Conservation (phyloP, 139 green algal species). For the Micromonas commoda region DNA sequence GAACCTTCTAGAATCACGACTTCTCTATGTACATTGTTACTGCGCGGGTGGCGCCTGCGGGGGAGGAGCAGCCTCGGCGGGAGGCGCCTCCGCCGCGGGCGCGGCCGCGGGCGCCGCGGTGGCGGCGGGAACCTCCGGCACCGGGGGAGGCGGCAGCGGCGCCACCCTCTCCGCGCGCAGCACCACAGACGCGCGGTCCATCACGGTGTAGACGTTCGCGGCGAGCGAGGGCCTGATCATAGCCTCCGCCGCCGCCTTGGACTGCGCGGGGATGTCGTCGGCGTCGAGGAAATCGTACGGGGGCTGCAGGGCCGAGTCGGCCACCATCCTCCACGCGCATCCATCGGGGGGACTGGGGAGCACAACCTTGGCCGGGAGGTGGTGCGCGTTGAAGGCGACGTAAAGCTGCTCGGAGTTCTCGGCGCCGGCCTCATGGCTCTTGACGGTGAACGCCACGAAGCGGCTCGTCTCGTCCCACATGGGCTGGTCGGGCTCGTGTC, state of each 20-base stretch:
- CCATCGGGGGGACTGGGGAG: conserved; percentile 54
- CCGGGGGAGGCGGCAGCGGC: not conserved
- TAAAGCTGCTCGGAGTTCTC: conserved; percentile 52
- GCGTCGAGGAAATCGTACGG: conserved; percentile 16
- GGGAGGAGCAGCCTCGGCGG: too few species aligned
- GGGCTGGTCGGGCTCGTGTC: conserved; percentile 51
- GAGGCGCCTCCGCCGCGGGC: conserved; percentile 29
- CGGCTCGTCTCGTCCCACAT: conserved; percentile 82
- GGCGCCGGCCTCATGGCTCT: conserved; percentile 12
- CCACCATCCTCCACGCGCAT: conserved; percentile 46
- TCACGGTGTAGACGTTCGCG: not conserved
- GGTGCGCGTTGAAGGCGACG: conserved; percentile 67
- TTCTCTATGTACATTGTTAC: too few species aligned
- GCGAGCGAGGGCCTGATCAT: not conserved
- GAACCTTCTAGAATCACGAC: too few species aligned
- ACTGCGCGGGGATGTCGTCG: conserved; percentile 6
- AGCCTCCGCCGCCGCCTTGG: conserved; percentile 5
- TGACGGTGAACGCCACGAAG: conserved; percentile 76
- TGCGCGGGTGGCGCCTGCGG: too few species aligned
- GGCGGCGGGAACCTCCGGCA: not conserved
- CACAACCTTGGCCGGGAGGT: conserved; percentile 44
- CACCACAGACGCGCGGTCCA: not conserved
- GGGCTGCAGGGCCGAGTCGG: conserved; percentile 2
- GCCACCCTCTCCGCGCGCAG: not conserved
- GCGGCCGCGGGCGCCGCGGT: not conserved